These are phyloP conservation scores for Limonium bicolor DNA, from an alignment of 148 eudicot species.

Conservation along the genomic window DNA sequence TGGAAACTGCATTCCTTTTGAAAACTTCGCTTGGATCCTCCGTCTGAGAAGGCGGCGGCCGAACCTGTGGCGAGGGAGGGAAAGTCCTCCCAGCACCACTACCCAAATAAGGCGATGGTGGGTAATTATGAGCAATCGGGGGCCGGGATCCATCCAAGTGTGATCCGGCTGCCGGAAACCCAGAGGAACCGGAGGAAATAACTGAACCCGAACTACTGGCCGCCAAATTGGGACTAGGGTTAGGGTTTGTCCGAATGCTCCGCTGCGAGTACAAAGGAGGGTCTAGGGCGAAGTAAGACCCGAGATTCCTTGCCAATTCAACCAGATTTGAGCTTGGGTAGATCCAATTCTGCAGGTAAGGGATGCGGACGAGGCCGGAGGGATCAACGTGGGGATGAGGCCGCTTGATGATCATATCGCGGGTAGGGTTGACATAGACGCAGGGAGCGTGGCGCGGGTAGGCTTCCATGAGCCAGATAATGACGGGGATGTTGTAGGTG, in stretches of 20 bases:
- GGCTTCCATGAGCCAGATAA: constrained; percentile 68
- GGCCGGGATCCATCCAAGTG: too few relatives aligned
- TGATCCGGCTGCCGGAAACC: not conserved
- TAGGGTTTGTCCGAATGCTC: constrained; percentile 19
- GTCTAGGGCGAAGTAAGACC: constrained; percentile 36
- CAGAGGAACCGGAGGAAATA: constrained; percentile 3
- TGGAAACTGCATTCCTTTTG: constrained; percentile 52
- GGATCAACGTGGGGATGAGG: constrained; percentile 62
- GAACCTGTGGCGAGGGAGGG: constrained; percentile 13
- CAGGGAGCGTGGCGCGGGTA: constrained; percentile 74
- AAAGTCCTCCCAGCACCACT: constrained; percentile 19
- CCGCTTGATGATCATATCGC: constrained; percentile 80
- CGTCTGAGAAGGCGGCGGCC: constrained; percentile 18
- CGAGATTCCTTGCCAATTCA: constrained; percentile 44
- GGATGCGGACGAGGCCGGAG: constrained; percentile 50
- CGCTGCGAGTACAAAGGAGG: constrained; percentile 83
- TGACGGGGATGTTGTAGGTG: constrained; percentile 74
- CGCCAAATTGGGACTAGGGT: constrained; percentile 12
- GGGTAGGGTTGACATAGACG: constrained; percentile 73
- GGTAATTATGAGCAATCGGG: constrained; percentile 27
- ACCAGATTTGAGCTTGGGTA: constrained; percentile 68
- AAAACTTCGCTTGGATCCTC: constrained; percentile 74
- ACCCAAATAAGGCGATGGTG: constrained; percentile 45
- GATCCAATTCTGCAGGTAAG: constrained; percentile 71
- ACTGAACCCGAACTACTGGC: not conserved